Conservation (phyloP, 352 stramenopile species). For the Phytophthora pini region DNA sequence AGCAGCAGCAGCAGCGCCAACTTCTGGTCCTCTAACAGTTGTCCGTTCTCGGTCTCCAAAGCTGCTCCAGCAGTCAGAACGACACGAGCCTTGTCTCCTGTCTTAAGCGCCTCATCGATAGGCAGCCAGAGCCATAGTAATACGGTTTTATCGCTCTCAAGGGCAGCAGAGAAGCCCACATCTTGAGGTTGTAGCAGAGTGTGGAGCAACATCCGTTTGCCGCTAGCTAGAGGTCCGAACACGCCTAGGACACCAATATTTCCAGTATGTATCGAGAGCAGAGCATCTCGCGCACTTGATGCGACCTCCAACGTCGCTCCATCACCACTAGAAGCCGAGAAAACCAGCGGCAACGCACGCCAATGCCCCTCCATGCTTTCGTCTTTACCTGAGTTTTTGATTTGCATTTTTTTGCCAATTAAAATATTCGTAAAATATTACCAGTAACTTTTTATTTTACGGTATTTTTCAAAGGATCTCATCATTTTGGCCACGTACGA, state of each 20-base stretch:
- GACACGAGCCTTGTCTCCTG: constrained; percentile 17
- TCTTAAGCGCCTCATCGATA: not conserved
- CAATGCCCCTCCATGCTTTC: constrained; percentile 25
- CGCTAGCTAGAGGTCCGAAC: constrained; percentile 43
- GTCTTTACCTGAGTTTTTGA: constrained; percentile 25
- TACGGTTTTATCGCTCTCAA: constrained; percentile 21
- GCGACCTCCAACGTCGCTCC: constrained; percentile 19
- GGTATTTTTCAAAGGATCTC: not conserved
- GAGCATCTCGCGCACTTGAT: constrained; percentile 26
- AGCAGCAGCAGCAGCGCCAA: constrained; percentile 62
- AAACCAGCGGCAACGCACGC: constrained; percentile 54
- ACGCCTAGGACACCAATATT: constrained; percentile 53
- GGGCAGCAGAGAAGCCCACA: constrained; percentile 27
- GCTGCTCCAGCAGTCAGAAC: constrained; percentile 32
- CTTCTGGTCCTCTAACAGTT: constrained; percentile 24
- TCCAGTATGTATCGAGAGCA: constrained; percentile 27
- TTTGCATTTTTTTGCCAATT: constrained; percentile 2
- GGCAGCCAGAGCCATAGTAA: constrained; percentile 59
- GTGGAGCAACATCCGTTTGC: constrained; percentile 56
- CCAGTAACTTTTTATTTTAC: no score
- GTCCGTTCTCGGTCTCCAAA: constrained; percentile 12
- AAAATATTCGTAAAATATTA: not conserved
- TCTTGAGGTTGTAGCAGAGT: constrained; percentile 45
- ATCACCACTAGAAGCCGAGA: not conserved
- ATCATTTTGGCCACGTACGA: constrained; percentile 6